Evolutionary conservation across 2,329 filamentous ascomycete species (phyloP).

Genomic region (Colletotrichum neosansevieriae): DNA sequence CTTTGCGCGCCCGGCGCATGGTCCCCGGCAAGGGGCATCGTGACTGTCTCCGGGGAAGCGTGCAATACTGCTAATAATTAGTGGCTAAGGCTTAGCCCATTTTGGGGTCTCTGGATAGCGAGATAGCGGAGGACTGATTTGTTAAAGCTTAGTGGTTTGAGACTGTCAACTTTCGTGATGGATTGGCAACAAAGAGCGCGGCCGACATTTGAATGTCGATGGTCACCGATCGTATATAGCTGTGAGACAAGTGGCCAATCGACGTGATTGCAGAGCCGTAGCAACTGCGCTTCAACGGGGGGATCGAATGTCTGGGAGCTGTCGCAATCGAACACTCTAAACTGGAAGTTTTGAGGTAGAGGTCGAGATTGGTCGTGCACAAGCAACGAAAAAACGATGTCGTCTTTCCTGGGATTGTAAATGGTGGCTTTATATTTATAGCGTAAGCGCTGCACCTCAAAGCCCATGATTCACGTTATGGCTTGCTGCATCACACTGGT

Average conservation of each 20-base stretch:
- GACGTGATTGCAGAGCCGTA: no score
- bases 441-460: not conserved
- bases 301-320: no score
- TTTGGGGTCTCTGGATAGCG: not conserved
- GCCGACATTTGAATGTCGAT: no score
- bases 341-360: no score
- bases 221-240: no score
- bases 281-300: no score
- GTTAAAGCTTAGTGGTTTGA: not conserved
- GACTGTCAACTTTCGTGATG: not conserved
- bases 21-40: not conserved
- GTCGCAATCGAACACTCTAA: no score
- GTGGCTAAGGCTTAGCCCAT: not conserved
- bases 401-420: no score
- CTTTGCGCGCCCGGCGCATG: not conserved
- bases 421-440: not conserved
- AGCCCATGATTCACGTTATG: not conserved
- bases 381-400: no score
- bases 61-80: not conserved
- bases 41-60: not conserved
- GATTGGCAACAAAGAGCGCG: not conserved
- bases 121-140: not conserved
- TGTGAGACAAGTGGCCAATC: no score
- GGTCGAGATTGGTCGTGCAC: no score
- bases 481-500: not conserved